Evolutionary conservation across 352 stramenopile species (phyloP), one percentile per base, ranked within the genome.

Genomic region (Globisporangium spinosum): DNA sequence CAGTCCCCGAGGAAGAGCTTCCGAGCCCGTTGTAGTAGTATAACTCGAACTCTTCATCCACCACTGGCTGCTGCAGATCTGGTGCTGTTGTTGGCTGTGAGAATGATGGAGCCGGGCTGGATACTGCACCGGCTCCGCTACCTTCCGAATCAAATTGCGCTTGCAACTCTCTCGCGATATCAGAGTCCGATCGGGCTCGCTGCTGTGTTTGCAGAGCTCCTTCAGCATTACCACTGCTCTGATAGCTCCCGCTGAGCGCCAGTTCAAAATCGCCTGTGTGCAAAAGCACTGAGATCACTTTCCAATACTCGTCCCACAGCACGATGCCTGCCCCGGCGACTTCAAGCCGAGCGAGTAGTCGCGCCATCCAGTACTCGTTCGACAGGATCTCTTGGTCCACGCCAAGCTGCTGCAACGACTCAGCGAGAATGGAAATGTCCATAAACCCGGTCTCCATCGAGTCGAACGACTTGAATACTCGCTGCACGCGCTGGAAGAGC

Each of bases 231-330:
- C 27, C 27, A 35, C 64, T 65, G 2, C 63, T 43, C 8, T 72
- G 56, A 58, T 87, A 87, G 22, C 79, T 68, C 7, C 82, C 85
- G 15, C 75, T 83, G 23, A 94, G 53, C 20, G 85, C 83, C 17
- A 90, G 68, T 47, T 94, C 80, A 10, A 94, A 68, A 64, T 94
- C 79, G 15, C 72, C 77, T 2, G 85, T 92, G 47, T 91, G 75
- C n/a, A 95, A 57, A 27, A 95, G 58, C 47, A 94, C 79, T 32
- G 83, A 96, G 2, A 91, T 73, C 17, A 84, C 77, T 58, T 92
- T 95, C 93, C 93, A 98, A 67, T 96, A 97, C 64, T 97, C 89
- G 58, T 97, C 89, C 93, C 91, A 98, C 10, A 98, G 71, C 62
- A 98, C 84, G 63, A 98, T 97, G 1, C 91, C 91, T 0, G 87